Evolutionary conservation across 768 basidiomycete genomes (phyloP), one percentile per base, ranked within the genome.

Genomic region (Mycena albidolilacea): DNA sequence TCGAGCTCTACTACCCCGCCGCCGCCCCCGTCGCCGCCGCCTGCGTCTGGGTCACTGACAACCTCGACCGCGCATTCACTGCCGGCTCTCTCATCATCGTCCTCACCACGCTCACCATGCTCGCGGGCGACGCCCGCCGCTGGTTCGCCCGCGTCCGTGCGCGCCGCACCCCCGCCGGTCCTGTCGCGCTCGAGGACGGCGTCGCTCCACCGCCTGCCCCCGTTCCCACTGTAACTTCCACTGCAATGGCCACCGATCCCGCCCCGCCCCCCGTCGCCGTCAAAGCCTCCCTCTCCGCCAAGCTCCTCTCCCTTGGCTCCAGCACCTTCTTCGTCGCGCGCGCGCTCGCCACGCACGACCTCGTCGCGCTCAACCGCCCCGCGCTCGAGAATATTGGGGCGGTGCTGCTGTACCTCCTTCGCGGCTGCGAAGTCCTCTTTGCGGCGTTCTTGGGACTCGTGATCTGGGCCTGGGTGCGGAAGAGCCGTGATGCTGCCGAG

Each of bases 1-100:
- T 65, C 17, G 64, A 65, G 64, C 35, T 5, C 48, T 55, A 65
- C 64, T 65, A 65, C 38, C 50, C 64, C n/a, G 37, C 38, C 11
- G 38, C 46, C 38, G 39, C 48, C 11, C 64, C 64, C 50, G 50
- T 65, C 7, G 64, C 50, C 11, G 52, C 37, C 52, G 52, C 52
- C 52, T 23, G 21, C 64, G 38, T 54, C 48, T 55, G 52, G 64
- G 12, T 65, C 39, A 65, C 50, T 11, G 64, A 65, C 64, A 43
- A 19, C 37, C 12, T 54, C 8, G 19, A 5, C 9, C 21, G 50
- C 38, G 64, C 38, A 2, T 17, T 65, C 37, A 3, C n/a, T 3
- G 4, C 30, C 30, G 30, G 3, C 1, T 30, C 30, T 3, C 30
- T 30, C 30, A 30, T 30, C 30, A 30, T 30, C 30, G 30, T 30